Conservation (phyloP, 2,329 filamentous ascomycete species). For the Ramularia endophylla region DNA sequence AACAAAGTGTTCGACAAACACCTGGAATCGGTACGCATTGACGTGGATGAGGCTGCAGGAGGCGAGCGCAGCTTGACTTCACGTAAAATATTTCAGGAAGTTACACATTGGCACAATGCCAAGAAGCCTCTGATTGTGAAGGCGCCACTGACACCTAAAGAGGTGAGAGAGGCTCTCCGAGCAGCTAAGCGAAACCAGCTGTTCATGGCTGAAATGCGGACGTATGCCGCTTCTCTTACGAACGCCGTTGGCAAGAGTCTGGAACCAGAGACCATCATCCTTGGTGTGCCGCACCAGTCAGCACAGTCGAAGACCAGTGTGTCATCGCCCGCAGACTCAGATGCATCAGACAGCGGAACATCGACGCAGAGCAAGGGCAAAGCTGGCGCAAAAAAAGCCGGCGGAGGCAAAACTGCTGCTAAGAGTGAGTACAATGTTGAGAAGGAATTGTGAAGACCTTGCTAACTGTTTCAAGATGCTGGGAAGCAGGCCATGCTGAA, state of each 20-base stretch:
- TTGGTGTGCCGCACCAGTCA: constrained; percentile 25
- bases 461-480: constrained; percentile 11
- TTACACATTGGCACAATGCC: constrained; percentile 58
- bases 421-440: constrained; percentile 15
- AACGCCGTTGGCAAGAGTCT: constrained; percentile 57
- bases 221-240: constrained; percentile 65
- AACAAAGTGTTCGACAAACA: constrained; percentile 45
- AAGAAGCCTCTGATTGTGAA: constrained; percentile 47
- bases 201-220: constrained; percentile 61
- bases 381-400: constrained; percentile 24
- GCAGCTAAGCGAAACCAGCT: constrained; percentile 52
- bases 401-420: constrained; percentile 28
- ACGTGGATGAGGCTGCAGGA: constrained; percentile 30
- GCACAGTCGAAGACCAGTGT: constrained; percentile 13
- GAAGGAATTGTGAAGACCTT: too few species aligned
- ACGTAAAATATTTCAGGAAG: constrained; percentile 42
- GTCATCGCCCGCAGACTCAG: constrained; percentile 26
- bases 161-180: constrained; percentile 33
- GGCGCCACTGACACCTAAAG: constrained; percentile 19
- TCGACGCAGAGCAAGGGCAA: constrained; percentile 23
- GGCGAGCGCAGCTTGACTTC: constrained; percentile 29
- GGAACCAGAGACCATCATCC: constrained; percentile 59
- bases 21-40: constrained; percentile 39
- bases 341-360: constrained; percentile 23
- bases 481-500: constrained; percentile 42